Percentiles rank a stretch among this genome's conserved stretches.
These are phyloP conservation scores for Ceratobasidium sp. DNA, from an alignment of 1,284 basidiomycete genomes.

Conservation along the genomic window DNA sequence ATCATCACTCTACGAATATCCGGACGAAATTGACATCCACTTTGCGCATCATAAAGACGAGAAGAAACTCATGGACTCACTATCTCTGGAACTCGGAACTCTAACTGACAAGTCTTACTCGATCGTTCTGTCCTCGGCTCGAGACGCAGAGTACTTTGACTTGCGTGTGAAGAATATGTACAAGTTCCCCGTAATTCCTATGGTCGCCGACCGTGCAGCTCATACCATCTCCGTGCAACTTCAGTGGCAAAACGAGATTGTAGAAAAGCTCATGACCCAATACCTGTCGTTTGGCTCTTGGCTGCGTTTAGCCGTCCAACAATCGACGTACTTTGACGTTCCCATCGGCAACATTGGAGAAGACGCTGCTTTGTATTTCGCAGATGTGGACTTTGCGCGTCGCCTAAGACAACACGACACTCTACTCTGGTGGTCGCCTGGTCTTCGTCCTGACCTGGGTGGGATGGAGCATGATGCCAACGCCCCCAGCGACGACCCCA, in stretches of 20 bases:
- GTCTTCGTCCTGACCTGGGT: constrained; percentile 92
- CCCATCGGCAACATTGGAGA: constrained; percentile 93
- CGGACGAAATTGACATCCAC: constrained; percentile 76
- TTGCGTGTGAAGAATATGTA: constrained; percentile 76
- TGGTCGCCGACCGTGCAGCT: constrained; percentile 81
- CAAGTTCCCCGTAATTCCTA: constrained; percentile 90
- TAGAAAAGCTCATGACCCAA: constrained; percentile 84
- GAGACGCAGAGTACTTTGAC: constrained; percentile 90
- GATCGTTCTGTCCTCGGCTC: constrained; percentile 88
- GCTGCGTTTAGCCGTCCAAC: constrained; percentile 84
- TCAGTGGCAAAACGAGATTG: constrained; percentile 81
- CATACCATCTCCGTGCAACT: constrained; percentile 80
- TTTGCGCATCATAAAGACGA: constrained; percentile 87
- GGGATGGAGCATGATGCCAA: constrained; percentile 91
- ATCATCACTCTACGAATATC: constrained; percentile 73
- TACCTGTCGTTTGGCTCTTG: constrained; percentile 86
- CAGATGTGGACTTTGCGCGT: constrained; percentile 93
- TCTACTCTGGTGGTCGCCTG: constrained; percentile 96
- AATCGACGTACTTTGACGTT: constrained; percentile 93
- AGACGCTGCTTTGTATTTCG: constrained; percentile 88
- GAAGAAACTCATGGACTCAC: constrained; percentile 83
- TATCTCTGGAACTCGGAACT: constrained; percentile 87
- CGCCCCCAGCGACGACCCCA: constrained; percentile 67
- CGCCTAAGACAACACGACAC: constrained; percentile 89
- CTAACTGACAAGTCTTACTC: constrained; percentile 78